Evolutionary conservation across 805 yeast genomes (phyloP), one percentile per base, ranked within the genome.

Genomic region (Cyberlindnera saturnus): DNA sequence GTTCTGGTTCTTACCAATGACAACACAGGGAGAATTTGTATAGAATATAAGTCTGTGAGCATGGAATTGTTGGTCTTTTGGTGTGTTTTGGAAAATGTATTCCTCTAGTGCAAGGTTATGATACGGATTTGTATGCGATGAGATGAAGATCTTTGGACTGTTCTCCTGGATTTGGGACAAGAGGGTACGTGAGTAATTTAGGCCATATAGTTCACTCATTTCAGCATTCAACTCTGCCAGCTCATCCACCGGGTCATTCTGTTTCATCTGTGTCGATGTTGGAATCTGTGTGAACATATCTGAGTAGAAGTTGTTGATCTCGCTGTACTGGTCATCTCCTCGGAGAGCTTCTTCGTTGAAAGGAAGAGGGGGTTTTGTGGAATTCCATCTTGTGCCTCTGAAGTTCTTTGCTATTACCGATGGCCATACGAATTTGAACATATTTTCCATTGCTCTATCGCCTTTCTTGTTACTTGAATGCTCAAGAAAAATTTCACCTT

Each of bases 1-100:
- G 49, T 89, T 93, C 63, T 93, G 99, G 58, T 93, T 93, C 57
- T 95, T 88, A 0, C 99, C 99, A 11, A 93, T 70, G 2, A 93
- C 96, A n/a, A 89, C 87, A 60, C 96, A 86, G 1, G 91, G 87
- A 3, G 76, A 61, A 59, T 93, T 93, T 31, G 73, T 70, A 59
- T 93, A 93, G 42, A 91, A 70, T 45, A 88, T 58, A 26, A 93
- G 65, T 43, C 95, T 62, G 44, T 77, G 74, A 31, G 61, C 56
- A 5, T 50, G 44, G 23, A 47, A 35, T 5, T 37, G 28, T 11
- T 26, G 5, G 4, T 43, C 36, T 10, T 52, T 45, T 1, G 90
- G 90, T 64, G 84, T 77, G 16, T 72, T 61, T 41, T 73, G 71
- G 60, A 86, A 93, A 0, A 93, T 66, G 55, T 76, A 83, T 51